Base-by-base conservation (phyloP, 2,329 filamentous ascomycete species). In the Torrubiella hemipterigena region DNA sequence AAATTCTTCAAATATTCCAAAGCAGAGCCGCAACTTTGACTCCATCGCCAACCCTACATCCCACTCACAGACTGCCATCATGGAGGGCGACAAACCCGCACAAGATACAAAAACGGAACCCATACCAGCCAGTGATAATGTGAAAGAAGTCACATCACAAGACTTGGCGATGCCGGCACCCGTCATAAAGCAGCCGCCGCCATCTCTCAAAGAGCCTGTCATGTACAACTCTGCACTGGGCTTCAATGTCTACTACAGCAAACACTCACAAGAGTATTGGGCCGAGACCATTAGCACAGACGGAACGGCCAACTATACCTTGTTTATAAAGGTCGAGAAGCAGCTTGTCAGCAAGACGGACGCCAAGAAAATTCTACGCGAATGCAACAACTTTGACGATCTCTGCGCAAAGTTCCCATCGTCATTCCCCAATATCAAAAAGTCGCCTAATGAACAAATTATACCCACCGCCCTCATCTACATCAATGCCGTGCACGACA, bases 401-500 rank as follows among this genome's bases (percentile, higher is more conserved):
- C 14, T 27, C 7, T 27, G 14, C 25, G 25, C 12, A 10, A 14
- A 16, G 14, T 9, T 27, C 13, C 25, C 25, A 14, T 5, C 25
- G 4, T 14, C 25, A 7, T 27, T 27, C 17, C 25, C 25, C 25
- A 16, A 11, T 16, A 13, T 27, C 13, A 10, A 14, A 14, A 16
- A 14, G 7, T 8, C 25, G 25, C 25, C 25, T 16, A 16, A 27
- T 12, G 25, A 27, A 12, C 15, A 14, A 4, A 8, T 27, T 16
- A 6, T 27, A 7, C 25, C 25, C n/a, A 14, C 9, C 14, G 25
- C 17, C 5, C 25, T 27, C 13, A 16, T 27, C 13, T 27, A 27
- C 25, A 8, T 27, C 25, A 27, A 27, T 16, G 25, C 25, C 25
- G 9, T 27, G 7, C 25, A 27, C 25, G 25, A 27, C 25, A 27